Evolutionary conservation across 2,329 filamentous ascomycete genomes (phyloP), one percentile per base, ranked within the genome.

Genomic region (Aureobasidium melanogenum): DNA sequence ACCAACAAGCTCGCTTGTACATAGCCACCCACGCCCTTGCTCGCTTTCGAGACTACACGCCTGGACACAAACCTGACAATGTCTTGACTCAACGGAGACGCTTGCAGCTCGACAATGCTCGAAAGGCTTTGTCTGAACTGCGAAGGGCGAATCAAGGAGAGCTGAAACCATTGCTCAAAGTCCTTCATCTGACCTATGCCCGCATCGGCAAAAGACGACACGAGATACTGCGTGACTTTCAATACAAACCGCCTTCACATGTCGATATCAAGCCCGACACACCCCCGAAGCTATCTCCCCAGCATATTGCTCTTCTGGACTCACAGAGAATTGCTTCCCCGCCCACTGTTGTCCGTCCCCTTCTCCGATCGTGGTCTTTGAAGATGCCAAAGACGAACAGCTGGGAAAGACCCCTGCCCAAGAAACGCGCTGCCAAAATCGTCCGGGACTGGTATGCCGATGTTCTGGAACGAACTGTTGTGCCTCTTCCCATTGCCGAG

Each of bases 111-210:
- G 57, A 50, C 46, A 71, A 76, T 55, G 76, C 73, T 3, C 70
- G 77, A 32, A 74, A 79, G 38, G 72, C 72, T 6, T 69, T 84
- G 8, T 76, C 75, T 2, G 64, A 76, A 34, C 70, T 84, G 19
- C 67, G 66, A 41, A 76, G 80, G 51, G 84, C 83, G 22, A 86
- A 85, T 66, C 72, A 80, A 62, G 84, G 84, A 63, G 80, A 84
- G 57, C 65, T 72, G 15, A 70, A 70, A 15, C 75, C 78, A 15
- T 69, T 87, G 19, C 73, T 79, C 47, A 81, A 78, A 60, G 74
- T 85, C 12, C 71, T 87, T 22, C 71, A 77, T 34, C 70, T 79
- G 62, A 77, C 83, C 15, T 87, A 86, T 66, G 84, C 83, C 15
- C 79, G 84, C 56, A 75, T 73, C 34, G 84, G 84, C 9, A 77